phyloP scores from a whole-genome alignment of 106 monocot species.

The Dendrobium catenatum region DNA sequence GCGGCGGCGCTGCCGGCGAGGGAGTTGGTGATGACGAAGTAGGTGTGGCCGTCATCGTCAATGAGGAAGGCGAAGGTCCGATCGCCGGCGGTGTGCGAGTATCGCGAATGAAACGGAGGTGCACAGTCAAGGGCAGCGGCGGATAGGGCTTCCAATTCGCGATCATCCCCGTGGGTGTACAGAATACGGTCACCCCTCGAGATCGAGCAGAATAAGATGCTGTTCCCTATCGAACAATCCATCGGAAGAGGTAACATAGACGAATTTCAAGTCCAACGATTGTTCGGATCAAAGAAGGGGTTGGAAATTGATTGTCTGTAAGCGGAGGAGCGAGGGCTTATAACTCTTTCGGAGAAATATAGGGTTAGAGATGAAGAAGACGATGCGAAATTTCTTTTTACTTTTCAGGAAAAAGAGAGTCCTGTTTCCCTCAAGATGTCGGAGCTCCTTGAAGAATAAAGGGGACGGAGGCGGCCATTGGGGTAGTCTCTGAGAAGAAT shows the following conservation, averaged over 20 bases:
- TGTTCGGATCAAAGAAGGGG: not conserved
- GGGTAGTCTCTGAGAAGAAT: no score
- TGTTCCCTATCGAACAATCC: not conserved
- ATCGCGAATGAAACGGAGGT: not conserved
- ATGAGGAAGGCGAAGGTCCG: conserved; percentile 11
- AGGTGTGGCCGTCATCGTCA: conserved; percentile 4
- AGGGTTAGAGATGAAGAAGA: no score
- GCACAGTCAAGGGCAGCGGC: not conserved
- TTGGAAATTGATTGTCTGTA: not conserved
- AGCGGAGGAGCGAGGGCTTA: not conserved
- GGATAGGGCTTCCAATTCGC: not conserved
- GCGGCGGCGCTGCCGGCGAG: not conserved
- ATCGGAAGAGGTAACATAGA: not conserved
- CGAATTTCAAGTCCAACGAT: not conserved
- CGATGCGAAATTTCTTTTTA: no score
- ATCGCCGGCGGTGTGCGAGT: conserved; percentile 1
- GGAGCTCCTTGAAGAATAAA: no score
- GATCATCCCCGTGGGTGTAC: not conserved
- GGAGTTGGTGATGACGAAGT: not conserved
- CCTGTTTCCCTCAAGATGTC: no score
- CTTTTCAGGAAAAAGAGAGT: no score
- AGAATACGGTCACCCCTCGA: not conserved
- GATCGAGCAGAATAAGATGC: conserved; percentile 5
- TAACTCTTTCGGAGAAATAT: no score
- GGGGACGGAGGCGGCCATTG: no score